A percentile compares a stretch with the other conserved stretches of the same genome.
Evolutionary conservation across 768 basidiomycete genomes (phyloP).

Genomic region (Aureoboletus auriporus): DNA sequence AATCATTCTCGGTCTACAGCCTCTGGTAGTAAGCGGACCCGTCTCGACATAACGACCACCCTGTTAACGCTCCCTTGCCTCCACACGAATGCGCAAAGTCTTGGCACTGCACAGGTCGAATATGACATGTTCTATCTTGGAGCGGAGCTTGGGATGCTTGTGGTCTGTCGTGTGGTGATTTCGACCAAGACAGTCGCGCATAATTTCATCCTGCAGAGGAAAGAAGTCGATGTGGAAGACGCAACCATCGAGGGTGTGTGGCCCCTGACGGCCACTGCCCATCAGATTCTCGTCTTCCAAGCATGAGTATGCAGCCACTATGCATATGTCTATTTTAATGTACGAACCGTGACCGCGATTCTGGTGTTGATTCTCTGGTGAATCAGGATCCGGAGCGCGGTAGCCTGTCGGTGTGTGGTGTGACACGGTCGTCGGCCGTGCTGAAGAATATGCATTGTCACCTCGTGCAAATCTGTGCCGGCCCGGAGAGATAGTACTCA

Average conservation of each 20-base stretch:
- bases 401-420: background rate
- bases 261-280: constrained; percentile 26
- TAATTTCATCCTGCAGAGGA: constrained; percentile 28
- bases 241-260: constrained; percentile 26
- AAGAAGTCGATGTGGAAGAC: constrained; percentile 28
- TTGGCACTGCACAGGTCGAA: constrained; percentile 10
- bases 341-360: background rate
- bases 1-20: constrained; percentile 10
- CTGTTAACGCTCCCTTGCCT: constrained; percentile 25
- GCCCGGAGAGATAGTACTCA: background rate
- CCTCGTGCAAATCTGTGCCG: background rate
- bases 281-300: constrained; percentile 31
- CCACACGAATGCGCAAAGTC: constrained; percentile 12
- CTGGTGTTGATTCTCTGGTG: background rate
- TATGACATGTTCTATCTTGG: constrained; percentile 33
- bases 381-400: background rate
- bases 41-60: constrained; percentile 25
- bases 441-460: background rate
- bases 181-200: constrained; percentile 21
- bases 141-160: constrained; percentile 23
- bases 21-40: constrained; percentile 16
- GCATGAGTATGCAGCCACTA: constrained; percentile 1
- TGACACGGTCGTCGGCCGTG: background rate
- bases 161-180: constrained; percentile 17
- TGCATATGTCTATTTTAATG: no score